Evolutionary conservation across 306 rosid genomes (phyloP), one percentile per base, ranked within the genome.

Genomic region (Dicorynia guianensis): DNA sequence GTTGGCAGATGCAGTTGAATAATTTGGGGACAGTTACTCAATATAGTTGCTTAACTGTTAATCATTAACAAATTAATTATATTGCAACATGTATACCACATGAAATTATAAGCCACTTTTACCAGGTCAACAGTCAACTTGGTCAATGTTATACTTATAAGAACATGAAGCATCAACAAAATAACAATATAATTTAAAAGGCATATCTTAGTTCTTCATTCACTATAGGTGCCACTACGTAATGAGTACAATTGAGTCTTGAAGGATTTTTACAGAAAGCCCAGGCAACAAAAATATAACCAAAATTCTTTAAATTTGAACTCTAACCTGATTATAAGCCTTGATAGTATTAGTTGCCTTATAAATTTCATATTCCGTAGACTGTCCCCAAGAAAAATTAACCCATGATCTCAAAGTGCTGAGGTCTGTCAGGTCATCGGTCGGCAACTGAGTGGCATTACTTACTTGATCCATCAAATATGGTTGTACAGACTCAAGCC

Each of bases 361-460:
- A 77, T 95, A 95, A 75, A 95, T 90, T 87, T 95, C 99, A 81
- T 84, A 84, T 79, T 89, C 97, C 98, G 92, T 95, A 72, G 93
- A 87, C 85, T 80, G 96, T 15, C 96, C 97, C 97, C 97, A 92
- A 15, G 99, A 98, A 78, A 95, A 81, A 83, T 95, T 95, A 80
- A 87, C 72, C 99, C 98, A 92, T 4, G 97, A 92, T 79, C 99
- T 83, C 82, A 92, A 66, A 70, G 97, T 90, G 80, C 97, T 95
- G 68, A 92, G 96, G 85, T 95, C 97, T 5, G 97, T 95, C 69
- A 92, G 85, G 85, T 95, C 99, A 4, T 82, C 91, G 62, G 97
- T 89, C 39, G 97, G 93, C 73, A 89, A 69, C 87, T 95, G 99
- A 33, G 96, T 88, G 35, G 99, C 99, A 82, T 88, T 89, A 74